phyloP scores from a whole-genome alignment of 2,329 filamentous ascomycete genomes.

The Fusarium pseudonygamai region DNA sequence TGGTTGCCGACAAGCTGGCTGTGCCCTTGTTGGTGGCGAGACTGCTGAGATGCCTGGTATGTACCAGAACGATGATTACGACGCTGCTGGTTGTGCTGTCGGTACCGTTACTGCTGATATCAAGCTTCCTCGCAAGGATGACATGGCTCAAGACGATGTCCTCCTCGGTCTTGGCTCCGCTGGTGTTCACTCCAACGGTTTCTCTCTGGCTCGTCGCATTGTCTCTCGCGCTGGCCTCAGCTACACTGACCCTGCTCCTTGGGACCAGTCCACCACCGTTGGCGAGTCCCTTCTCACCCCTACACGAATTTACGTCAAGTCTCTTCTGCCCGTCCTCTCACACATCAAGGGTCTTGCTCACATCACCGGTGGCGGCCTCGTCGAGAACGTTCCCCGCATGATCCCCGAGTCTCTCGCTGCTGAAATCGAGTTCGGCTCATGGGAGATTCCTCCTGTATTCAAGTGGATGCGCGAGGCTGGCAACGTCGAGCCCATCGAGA shows the following conservation, averaged over 20 bases:
- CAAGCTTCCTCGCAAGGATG: slow-evolving; percentile 77
- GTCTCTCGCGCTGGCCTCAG: slow-evolving; percentile 76
- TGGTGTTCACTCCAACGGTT: slow-evolving; percentile 95
- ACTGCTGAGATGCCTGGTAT: slow-evolving; percentile 99
- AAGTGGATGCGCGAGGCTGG: slow-evolving; percentile 81
- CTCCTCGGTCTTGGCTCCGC: slow-evolving; percentile 86
- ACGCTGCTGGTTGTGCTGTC: slow-evolving; percentile 89
- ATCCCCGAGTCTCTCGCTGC: slow-evolving; percentile 81
- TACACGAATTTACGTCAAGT: slow-evolving; percentile 92
- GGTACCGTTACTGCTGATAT: slow-evolving; percentile 78
- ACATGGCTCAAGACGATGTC: slow-evolving; percentile 85
- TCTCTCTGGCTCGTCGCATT: slow-evolving; percentile 94
- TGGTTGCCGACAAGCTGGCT: slow-evolving; percentile 85
- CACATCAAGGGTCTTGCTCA: slow-evolving; percentile 93
- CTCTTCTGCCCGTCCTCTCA: slow-evolving; percentile 73
- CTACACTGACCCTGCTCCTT: slow-evolving; percentile 80
- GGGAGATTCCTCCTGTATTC: slow-evolving; percentile 83
- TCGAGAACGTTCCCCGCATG: slow-evolving; percentile 96
- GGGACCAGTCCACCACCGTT: slow-evolving; percentile 70
- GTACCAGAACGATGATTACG: slow-evolving; percentile 89
- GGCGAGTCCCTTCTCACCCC: slow-evolving; percentile 86
- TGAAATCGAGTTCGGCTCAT: slow-evolving; percentile 79
- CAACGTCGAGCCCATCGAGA: slow-evolving; percentile 80
- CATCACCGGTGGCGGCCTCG: slow-evolving; percentile 93
- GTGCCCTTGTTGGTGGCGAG: slow-evolving; percentile 94